Conservation (phyloP, 2,329 filamentous ascomycete genomes). For the Fusarium chlamydosporum region DNA sequence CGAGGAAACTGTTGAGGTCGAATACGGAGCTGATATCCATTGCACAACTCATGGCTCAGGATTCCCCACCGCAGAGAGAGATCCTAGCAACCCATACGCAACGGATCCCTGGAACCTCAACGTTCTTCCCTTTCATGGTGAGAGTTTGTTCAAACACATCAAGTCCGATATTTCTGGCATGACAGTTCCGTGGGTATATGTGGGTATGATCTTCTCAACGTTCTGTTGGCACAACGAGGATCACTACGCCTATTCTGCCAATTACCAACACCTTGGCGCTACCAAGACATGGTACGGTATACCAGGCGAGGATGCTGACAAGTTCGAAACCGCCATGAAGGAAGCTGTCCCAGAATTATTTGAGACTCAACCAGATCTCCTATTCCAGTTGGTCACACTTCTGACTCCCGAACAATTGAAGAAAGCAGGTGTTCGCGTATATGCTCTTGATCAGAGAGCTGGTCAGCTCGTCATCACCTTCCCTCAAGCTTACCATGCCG, state of each 20-base stretch:
- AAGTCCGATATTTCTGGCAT: conserved; percentile 99
- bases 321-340: conserved; percentile 95
- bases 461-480: conserved; percentile 98
- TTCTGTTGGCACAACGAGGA: conserved; percentile 99
- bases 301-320: conserved; percentile 90
- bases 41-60: conserved; percentile 98
- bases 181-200: conserved; percentile 99
- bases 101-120: conserved; percentile 97
- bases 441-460: conserved; percentile 94
- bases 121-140: conserved; percentile 87
- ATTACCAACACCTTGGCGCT: conserved; percentile 97
- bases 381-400: conserved; percentile 97
- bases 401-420: conserved; percentile 92
- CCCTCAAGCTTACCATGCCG: conserved; percentile 95
- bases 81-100: conserved; percentile 88
- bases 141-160: conserved; percentile 96
- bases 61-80: conserved; percentile 93
- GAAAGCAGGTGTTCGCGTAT: conserved; percentile 93
- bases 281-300: conserved; percentile 99
- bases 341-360: conserved; percentile 96
- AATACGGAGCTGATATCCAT: conserved; percentile 98
- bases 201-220: conserved; percentile 99
- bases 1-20: conserved; percentile 96
- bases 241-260: conserved; percentile 96
- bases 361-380: conserved; percentile 93